Base-by-base conservation (phyloP, 352 stramenopile genomes). In the Phytopythium helicoides region DNA sequence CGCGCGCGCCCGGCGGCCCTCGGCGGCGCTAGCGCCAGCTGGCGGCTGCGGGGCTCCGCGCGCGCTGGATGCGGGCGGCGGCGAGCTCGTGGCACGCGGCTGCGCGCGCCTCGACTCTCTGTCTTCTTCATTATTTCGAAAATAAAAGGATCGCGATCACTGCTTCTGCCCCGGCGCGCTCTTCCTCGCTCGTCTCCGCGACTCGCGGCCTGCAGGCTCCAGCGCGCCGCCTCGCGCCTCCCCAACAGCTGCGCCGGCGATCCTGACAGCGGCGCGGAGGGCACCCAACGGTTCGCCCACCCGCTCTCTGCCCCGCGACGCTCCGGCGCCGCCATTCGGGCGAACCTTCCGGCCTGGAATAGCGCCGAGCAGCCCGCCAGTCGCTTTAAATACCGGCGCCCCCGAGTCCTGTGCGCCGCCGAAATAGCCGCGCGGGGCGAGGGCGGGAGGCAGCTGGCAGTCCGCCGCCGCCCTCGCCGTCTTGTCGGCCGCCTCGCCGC, bases 71-170 rank as follows among this genome's bases (percentile, higher is more conserved):
- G 34, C 42, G 36, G 45, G 49, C 48, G 56, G 49, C 56, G 55
- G 65, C 39, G 58, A 25, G 49, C 44, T n/a, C n/a, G n/a, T n/a
- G n/a, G n/a, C n/a, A n/a, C n/a, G n/a, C n/a, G n/a, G n/a, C n/a
- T n/a, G n/a, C n/a, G n/a, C n/a, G n/a, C 42, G 57, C 23, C 15
- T 47, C 38, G 49, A 28, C 38, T 71, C n/a, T 68, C 57, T 68
- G 65, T 73, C 66, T 19, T 66, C 73, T 85, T 81, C 78, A 85
- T 81, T 87, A 84, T 89, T 73, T 79, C 63, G 66, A 81, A 71
- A 79, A 82, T 79, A 82, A 82, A 51, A 82, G 71, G 71, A 82
- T 82, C 68, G 64, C 68, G 66, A 83, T 78, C 64, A 80, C n/a
- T 86, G 71, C 65, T 75, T 81, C 62, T 65, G 67, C 58, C 50